A percentile compares a stretch with the other conserved stretches of the same genome.
Conservation (phyloP, 73 alveolate species). For the Blepharisma japonicum region DNA sequence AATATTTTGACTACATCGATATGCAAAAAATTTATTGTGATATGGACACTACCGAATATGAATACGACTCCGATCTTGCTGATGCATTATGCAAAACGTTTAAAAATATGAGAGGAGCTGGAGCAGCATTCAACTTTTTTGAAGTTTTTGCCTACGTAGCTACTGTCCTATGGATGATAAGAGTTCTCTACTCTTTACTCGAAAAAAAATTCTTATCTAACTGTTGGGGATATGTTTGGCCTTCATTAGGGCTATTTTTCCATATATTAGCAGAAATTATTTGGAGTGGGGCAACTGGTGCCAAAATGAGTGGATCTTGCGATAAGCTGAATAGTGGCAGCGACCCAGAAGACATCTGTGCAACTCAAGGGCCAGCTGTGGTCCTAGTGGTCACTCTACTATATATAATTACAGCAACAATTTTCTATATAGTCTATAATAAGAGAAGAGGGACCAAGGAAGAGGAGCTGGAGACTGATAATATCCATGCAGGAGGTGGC, state of each 20-base stretch:
- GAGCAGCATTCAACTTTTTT: conserved; percentile 24
- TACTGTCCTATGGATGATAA: conserved; percentile 1
- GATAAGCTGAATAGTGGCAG: not conserved
- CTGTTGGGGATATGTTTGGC: not conserved
- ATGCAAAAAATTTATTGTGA: not conserved
- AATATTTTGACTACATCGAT: conserved; percentile 13
- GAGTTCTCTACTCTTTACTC: not conserved
- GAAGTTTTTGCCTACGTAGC: conserved; percentile 5
- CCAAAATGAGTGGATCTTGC: not conserved
- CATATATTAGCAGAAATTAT: conserved; percentile 25
- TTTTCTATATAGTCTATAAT: no score
- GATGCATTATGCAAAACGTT: not conserved
- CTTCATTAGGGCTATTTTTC: conserved; percentile 8
- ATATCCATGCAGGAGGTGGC: no score
- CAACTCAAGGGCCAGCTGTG: conserved; percentile 5
- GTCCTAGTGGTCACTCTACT: not conserved
- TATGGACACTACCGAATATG: no score
- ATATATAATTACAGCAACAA: not conserved
- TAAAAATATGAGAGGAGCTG: not conserved
- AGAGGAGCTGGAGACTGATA: no score
- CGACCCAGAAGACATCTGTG: conserved; percentile 16
- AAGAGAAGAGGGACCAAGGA: no score
- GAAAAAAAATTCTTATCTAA: not conserved
- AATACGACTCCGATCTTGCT: no score
- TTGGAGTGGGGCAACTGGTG: conserved; percentile 8